A percentile compares a stretch with the other conserved stretches of the same genome.
Conservation (phyloP, 1,284 basidiomycete species). For the Pascua guehoae region DNA sequence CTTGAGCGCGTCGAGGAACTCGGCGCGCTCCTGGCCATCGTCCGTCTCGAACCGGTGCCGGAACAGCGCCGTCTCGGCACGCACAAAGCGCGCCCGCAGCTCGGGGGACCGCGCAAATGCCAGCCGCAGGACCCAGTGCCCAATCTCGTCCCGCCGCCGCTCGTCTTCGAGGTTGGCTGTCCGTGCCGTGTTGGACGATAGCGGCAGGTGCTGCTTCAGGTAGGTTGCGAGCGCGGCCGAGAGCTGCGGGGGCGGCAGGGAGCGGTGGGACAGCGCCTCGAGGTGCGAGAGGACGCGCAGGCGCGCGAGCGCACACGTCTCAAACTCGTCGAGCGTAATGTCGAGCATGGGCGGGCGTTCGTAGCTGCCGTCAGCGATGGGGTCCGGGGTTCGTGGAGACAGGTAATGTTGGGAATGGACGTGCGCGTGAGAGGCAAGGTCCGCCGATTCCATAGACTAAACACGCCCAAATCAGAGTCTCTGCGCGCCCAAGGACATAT, state of each 20-base stretch:
- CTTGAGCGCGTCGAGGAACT: constrained; percentile 69
- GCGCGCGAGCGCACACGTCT: constrained; percentile 83
- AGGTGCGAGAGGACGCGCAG: constrained; percentile 86
- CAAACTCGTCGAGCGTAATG: constrained; percentile 94
- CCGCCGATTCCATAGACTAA: no score
- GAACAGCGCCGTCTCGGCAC: constrained; percentile 84
- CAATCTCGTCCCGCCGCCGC: constrained; percentile 79
- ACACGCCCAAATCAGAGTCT: no score
- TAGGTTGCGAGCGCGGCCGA: constrained; percentile 31
- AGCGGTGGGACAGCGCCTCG: constrained; percentile 63
- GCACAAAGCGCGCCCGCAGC: constrained; percentile 80
- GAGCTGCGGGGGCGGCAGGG: constrained; percentile 42
- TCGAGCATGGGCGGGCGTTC: constrained; percentile 80
- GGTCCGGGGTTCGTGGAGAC: neutral
- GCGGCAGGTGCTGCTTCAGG: constrained; percentile 50
- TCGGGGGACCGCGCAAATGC: constrained; percentile 92
- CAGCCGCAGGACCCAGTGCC: constrained; percentile 90
- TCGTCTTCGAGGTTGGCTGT: constrained; percentile 59
- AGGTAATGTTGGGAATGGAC: neutral
- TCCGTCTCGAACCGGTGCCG: constrained; percentile 76
- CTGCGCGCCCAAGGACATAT: no score
- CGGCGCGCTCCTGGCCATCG: constrained; percentile 59
- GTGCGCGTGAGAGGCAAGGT: no score
- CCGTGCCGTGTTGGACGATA: constrained; percentile 62
- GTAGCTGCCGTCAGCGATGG: constrained; percentile 59